These are phyloP conservation scores for Gamarada debralockiae DNA, from an alignment of 495 filamentous ascomycete genomes.

Conservation along the genomic window DNA sequence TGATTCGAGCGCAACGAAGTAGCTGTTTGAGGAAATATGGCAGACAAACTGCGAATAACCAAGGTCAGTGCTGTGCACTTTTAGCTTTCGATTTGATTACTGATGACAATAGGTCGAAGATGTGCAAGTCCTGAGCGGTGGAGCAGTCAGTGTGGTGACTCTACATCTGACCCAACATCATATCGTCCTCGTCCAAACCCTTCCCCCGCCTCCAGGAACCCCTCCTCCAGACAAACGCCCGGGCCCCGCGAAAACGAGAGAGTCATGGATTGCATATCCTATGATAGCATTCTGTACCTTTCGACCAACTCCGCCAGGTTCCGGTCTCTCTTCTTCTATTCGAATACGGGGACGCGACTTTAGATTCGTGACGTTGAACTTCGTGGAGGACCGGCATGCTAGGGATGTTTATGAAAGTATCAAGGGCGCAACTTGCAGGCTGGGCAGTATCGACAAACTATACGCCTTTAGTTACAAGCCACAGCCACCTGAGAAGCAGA, in stretches of 20 bases:
- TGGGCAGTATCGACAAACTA: conserved; percentile 82
- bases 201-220: conserved; percentile 15
- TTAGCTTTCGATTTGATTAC: conserved; percentile 2
- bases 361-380: conserved; percentile 87
- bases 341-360: conserved; percentile 90
- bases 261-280: conserved; percentile 91
- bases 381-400: conserved; percentile 66
- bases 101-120: conserved; percentile 30
- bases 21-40: conserved; percentile 12
- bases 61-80: conserved; percentile 13
- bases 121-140: conserved; percentile 40
- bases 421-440: conserved; percentile 72
- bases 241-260: conserved; percentile 43
- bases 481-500: conserved; percentile 64
- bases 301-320: conserved; percentile 64
- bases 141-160: conserved; percentile 37
- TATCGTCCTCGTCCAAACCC: conserved; percentile 33
- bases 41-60: conserved; percentile 22
- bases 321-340: conserved; percentile 75
- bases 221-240: background rate
- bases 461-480: conserved; percentile 86
- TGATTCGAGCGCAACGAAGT: conserved; percentile 11
- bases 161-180: conserved; percentile 42
- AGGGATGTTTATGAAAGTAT: conserved; percentile 89
- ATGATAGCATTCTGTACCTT: conserved; percentile 76